These are phyloP conservation scores for Flaveria floridana DNA, from an alignment of 140 eudicot genomes.

Conservation along the genomic window DNA sequence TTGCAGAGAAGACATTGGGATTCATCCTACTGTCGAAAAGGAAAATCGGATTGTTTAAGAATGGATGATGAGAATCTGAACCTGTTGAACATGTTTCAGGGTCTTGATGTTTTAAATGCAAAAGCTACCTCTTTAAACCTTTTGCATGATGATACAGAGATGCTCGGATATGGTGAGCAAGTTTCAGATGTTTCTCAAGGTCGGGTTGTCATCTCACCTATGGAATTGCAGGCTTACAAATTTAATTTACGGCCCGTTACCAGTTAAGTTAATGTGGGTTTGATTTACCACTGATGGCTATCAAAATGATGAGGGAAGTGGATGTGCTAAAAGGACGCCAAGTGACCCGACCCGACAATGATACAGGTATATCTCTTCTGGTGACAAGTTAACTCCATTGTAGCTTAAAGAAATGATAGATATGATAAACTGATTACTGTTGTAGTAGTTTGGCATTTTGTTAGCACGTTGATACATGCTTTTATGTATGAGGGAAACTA, in stretches of 20 bases:
- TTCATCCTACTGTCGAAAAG: slow-evolving; percentile 72
- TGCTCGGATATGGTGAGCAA: slow-evolving; percentile 75
- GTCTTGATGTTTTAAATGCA: slow-evolving; percentile 58
- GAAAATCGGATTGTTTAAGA: slow-evolving; percentile 61
- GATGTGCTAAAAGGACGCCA: slow-evolving; percentile 12
- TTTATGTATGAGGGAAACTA: background rate
- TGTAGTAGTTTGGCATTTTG: slow-evolving; percentile 27
- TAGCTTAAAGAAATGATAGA: slow-evolving; percentile 27
- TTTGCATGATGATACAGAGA: slow-evolving; percentile 79
- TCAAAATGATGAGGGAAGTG: background rate
- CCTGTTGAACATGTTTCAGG: slow-evolving; percentile 65
- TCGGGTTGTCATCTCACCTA: slow-evolving; percentile 71
- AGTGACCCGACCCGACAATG: background rate
- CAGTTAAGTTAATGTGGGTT: slow-evolving; percentile 16
- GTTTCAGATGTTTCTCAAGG: slow-evolving; percentile 66
- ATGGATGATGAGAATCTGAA: slow-evolving; percentile 61
- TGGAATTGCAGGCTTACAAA: slow-evolving; percentile 89
- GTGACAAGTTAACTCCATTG: slow-evolving; percentile 16
- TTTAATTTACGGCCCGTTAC: slow-evolving; percentile 54
- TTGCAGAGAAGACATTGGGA: slow-evolving; percentile 79
- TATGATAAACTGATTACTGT: background rate
- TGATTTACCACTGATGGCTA: background rate
- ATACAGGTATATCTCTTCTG: slow-evolving; percentile 5
- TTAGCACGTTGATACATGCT: slow-evolving; percentile 16
- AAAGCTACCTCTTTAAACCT: slow-evolving; percentile 79